A percentile compares a stretch with the other conserved stretches of the same genome.
phyloP scores from a whole-genome alignment of 176 grass and related monocot genomes.

The Paspalum notatum region DNA sequence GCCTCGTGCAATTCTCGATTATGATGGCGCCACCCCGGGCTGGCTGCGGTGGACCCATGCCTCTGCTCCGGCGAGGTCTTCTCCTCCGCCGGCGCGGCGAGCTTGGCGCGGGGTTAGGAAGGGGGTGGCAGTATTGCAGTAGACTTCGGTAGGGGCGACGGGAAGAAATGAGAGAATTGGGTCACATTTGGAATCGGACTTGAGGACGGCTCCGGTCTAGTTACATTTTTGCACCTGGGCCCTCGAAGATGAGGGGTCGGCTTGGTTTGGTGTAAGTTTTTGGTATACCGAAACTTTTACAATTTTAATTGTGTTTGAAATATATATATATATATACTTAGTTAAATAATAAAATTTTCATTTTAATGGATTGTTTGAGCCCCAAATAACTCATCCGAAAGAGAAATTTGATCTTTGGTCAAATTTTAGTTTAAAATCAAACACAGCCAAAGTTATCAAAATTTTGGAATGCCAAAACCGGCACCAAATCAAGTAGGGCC shows the following conservation, averaged over 20 bases:
- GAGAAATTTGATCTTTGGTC: too few relatives aligned
- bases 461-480: too few relatives aligned
- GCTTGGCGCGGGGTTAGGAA: conserved; percentile 11
- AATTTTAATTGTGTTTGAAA: too few relatives aligned
- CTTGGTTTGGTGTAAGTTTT: too few relatives aligned
- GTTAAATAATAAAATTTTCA: too few relatives aligned
- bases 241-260: not conserved
- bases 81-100: conserved; percentile 21
- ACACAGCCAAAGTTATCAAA: too few relatives aligned
- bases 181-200: conserved; percentile 20
- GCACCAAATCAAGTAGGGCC: too few relatives aligned
- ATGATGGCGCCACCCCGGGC: conserved; percentile 58
- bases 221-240: not conserved
- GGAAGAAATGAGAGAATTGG: not conserved
- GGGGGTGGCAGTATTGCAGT: conserved; percentile 25
- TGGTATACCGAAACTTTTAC: too few relatives aligned
- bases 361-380: too few relatives aligned
- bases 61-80: conserved; percentile 25
- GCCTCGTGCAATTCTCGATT: conserved; percentile 64
- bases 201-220: not conserved
- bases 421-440: too few relatives aligned
- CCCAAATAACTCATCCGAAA: too few relatives aligned
- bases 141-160: conserved; percentile 31
- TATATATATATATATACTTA: too few relatives aligned
- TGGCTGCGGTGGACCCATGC: conserved; percentile 54